These are phyloP conservation scores for Sporisorium sorghi DNA, from an alignment of 1,284 basidiomycete genomes.

Conservation along the genomic window DNA sequence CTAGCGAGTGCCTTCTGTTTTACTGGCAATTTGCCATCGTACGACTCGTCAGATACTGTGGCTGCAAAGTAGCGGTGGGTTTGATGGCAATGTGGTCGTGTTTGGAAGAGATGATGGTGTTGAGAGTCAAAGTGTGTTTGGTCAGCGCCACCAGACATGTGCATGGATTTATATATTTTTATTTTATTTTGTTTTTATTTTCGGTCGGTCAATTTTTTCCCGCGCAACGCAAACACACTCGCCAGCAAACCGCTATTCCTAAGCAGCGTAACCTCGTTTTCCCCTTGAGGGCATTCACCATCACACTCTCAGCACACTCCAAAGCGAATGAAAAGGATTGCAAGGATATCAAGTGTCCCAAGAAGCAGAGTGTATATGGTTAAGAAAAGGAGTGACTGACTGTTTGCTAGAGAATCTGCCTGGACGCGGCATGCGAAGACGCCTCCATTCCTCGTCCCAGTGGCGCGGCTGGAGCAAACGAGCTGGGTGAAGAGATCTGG, in stretches of 20 bases:
- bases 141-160: background rate
- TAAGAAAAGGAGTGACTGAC: constrained; percentile 6
- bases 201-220: background rate
- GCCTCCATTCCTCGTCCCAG: constrained; percentile 27
- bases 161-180: background rate
- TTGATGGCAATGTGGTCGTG: too few relatives aligned
- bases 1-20: background rate
- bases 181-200: background rate
- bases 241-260: background rate
- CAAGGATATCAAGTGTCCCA: background rate
- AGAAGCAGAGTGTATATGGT: background rate
- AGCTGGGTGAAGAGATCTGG: constrained; percentile 26
- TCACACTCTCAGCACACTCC: background rate
- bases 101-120: background rate
- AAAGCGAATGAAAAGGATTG: background rate
- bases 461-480: constrained; percentile 31
- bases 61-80: background rate
- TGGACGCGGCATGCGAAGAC: constrained; percentile 12
- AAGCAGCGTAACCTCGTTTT: too few relatives aligned
- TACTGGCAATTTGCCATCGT: background rate
- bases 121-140: too few relatives aligned
- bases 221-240: background rate
- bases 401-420: constrained; percentile 27
- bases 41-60: background rate
- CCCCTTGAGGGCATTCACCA: too few relatives aligned